Conservation (phyloP, 352 stramenopile genomes). For the Globisporangium apiculatum region DNA sequence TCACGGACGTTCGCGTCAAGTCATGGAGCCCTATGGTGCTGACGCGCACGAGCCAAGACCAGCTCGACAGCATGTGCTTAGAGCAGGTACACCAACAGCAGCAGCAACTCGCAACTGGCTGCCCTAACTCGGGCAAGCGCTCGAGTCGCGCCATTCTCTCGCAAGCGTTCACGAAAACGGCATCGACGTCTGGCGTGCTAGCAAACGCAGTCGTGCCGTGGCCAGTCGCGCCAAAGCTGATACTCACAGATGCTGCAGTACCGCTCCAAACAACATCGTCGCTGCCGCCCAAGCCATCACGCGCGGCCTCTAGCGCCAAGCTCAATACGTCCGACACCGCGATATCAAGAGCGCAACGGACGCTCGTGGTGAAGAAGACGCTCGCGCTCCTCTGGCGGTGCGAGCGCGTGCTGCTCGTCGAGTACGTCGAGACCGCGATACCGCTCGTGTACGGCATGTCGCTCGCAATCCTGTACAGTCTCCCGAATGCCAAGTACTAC, state of each 20-base stretch:
- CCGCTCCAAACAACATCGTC: neutral
- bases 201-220: neutral
- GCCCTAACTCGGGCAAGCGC: neutral
- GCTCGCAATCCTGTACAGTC: neutral
- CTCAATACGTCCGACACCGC: neutral
- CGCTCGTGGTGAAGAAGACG: conserved; percentile 1
- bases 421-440: conserved; percentile 5
- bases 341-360: neutral
- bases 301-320: too few relatives aligned
- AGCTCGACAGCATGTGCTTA: neutral
- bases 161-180: neutral
- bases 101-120: neutral
- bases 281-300: neutral
- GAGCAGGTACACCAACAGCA: conserved; percentile 1
- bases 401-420: conserved; percentile 6
- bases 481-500: conserved; percentile 4
- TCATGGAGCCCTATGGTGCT: neutral
- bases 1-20: neutral
- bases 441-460: neutral
- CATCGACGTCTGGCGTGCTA: neutral
- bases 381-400: conserved; percentile 1
- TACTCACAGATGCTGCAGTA: neutral
- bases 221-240: neutral
- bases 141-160: neutral
- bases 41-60: neutral